phyloP scores from a whole-genome alignment of 345 rosid genomes.

The Cardamine resedifolia region DNA sequence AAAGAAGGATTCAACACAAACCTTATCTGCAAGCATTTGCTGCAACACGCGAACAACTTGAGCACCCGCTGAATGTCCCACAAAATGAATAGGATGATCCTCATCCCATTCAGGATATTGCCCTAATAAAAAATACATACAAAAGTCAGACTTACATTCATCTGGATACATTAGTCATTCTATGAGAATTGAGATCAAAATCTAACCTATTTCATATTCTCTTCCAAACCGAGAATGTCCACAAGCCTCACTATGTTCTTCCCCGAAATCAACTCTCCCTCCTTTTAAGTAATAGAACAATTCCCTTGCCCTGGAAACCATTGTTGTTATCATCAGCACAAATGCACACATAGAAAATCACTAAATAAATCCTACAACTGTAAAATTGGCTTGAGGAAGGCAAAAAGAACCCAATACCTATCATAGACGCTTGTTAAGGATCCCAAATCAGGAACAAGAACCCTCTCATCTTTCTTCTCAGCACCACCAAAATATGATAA shows the following conservation, averaged over 20 bases:
- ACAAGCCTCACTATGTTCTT: conserved; percentile 84
- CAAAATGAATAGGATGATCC: conserved; percentile 92
- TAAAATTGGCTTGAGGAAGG: background rate
- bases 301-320: conserved; percentile 63
- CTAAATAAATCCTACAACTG: background rate
- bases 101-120: conserved; percentile 93
- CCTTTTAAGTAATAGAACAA: conserved; percentile 96
- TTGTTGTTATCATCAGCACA: conserved; percentile 28
- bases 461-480: conserved; percentile 96
- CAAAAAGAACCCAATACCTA: conserved; percentile 47
- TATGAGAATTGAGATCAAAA: background rate
- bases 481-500: conserved; percentile 96
- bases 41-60: conserved; percentile 97
- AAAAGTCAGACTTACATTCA: conserved; percentile 11
- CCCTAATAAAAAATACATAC: conserved; percentile 51
- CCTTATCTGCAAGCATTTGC: conserved; percentile 98
- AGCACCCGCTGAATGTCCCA: conserved; percentile 98
- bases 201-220: conserved; percentile 65
- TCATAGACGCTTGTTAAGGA: conserved; percentile 89
- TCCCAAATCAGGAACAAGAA: conserved; percentile 97
- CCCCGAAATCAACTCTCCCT: conserved; percentile 88
- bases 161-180: background rate
- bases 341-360: background rate
- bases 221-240: conserved; percentile 93
- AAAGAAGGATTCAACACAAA: conserved; percentile 24